phyloP scores from a whole-genome alignment of 306 rosid species.

The Vigna unguiculata region DNA sequence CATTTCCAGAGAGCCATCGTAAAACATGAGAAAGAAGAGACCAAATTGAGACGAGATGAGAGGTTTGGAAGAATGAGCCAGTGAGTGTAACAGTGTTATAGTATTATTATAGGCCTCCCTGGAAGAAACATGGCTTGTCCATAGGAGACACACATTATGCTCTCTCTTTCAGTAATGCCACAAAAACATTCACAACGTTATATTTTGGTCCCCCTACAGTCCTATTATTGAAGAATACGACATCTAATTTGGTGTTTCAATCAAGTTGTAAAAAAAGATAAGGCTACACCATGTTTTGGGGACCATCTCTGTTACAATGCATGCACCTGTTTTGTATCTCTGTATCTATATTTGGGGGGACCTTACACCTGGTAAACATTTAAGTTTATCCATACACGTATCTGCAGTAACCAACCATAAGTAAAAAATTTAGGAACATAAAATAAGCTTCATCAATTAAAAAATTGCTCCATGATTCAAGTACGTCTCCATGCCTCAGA shows the following conservation, averaged over 20 bases:
- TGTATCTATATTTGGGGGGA: conserved; percentile 37
- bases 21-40: conserved; percentile 40
- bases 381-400: background rate
- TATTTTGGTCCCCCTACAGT: conserved; percentile 45
- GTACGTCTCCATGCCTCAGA: no score
- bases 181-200: conserved; percentile 43
- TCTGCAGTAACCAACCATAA: background rate
- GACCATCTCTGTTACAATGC: conserved; percentile 51
- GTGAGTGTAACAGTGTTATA: background rate
- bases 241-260: conserved; percentile 46
- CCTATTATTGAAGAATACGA: conserved; percentile 47
- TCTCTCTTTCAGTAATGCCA: conserved; percentile 40
- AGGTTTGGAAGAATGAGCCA: conserved; percentile 15
- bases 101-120: conserved; percentile 57
- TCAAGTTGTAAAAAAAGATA: conserved; percentile 42
- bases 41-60: conserved; percentile 29
- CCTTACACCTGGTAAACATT: conserved; percentile 5
- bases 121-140: conserved; percentile 63
- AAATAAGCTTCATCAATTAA: no score
- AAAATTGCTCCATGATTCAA: no score
- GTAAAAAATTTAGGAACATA: background rate
- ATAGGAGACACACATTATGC: conserved; percentile 57
- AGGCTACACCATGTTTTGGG: conserved; percentile 41
- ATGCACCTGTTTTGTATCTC: conserved; percentile 1
- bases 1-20: conserved; percentile 34